phyloP scores from a whole-genome alignment of 306 rosid species.

The Datisca glomerata region DNA sequence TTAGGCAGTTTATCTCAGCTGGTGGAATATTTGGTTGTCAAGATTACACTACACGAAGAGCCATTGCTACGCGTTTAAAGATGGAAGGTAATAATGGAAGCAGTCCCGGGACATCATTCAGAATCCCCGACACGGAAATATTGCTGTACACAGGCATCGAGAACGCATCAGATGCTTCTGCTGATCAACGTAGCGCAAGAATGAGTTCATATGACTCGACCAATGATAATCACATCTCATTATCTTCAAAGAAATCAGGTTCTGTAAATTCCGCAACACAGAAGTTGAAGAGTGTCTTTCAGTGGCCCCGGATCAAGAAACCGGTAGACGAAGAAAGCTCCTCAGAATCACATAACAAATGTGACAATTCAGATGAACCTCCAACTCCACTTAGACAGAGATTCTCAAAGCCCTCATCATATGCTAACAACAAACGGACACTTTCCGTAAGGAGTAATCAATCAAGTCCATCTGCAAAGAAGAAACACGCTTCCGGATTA shows the following conservation, averaged over 20 bases:
- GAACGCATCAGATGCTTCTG: conserved; percentile 29
- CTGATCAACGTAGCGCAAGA: conserved; percentile 32
- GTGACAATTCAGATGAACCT: conserved; percentile 34
- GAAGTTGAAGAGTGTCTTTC: conserved; percentile 46
- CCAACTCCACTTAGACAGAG: conserved; percentile 70
- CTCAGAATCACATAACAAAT: conserved; percentile 37
- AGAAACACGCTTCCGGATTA: conserved; percentile 73
- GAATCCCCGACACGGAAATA: conserved; percentile 71
- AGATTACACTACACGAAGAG: conserved; percentile 62
- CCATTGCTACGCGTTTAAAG: conserved; percentile 71
- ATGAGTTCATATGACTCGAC: conserved; percentile 26
- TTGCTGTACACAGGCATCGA: conserved; percentile 73
- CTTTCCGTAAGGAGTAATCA: conserved; percentile 79
- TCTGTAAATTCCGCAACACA: conserved; percentile 62
- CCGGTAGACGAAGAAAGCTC: conserved; percentile 30
- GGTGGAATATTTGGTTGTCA: conserved; percentile 78
- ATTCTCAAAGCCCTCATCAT: conserved; percentile 50
- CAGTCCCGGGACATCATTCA: conserved; percentile 84
- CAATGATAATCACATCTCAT: conserved; percentile 24
- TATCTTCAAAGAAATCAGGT: conserved; percentile 34
- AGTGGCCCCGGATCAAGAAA: conserved; percentile 54
- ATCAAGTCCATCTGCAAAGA: conserved; percentile 93
- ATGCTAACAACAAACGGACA: conserved; percentile 67
- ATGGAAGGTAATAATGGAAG: conserved; percentile 59
- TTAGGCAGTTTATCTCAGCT: conserved; percentile 69